A percentile compares a stretch with the other conserved stretches of the same genome.
These are phyloP conservation scores for Arabidopsis thaliana DNA, from an alignment of 345 rosid genomes.

Conservation along the genomic window TAIR10.1 NC_003074.8:21662001-21662500, in stretches of 20 bases:
- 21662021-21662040: conserved; percentile 28
- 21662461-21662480: conserved; percentile 90
- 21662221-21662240: conserved; percentile 19
- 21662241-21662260: conserved; percentile 76
- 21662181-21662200: conserved; percentile 36
- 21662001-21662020: conserved; percentile 35
- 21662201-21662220: conserved; percentile 21
- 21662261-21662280: conserved; percentile 97
- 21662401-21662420: conserved; percentile 60
- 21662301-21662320: conserved; percentile 85
- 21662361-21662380: background rate
- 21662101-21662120: conserved; percentile 87
- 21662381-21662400: background rate
- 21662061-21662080: conserved; percentile 45
- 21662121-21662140: conserved; percentile 75
- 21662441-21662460: conserved; percentile 97
- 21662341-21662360: conserved; percentile 1
- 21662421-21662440: conserved; percentile 90
- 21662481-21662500: conserved; percentile 87
- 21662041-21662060: conserved; percentile 55
- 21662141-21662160: conserved; percentile 98
- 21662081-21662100: conserved; percentile 73
- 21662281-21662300: conserved; percentile 95
- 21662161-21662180: conserved; percentile 99
- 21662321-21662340: conserved; percentile 84